Evolutionary conservation across 129 eudicot species (phyloP).

Genomic region (Helianthus tuberosus): DNA sequence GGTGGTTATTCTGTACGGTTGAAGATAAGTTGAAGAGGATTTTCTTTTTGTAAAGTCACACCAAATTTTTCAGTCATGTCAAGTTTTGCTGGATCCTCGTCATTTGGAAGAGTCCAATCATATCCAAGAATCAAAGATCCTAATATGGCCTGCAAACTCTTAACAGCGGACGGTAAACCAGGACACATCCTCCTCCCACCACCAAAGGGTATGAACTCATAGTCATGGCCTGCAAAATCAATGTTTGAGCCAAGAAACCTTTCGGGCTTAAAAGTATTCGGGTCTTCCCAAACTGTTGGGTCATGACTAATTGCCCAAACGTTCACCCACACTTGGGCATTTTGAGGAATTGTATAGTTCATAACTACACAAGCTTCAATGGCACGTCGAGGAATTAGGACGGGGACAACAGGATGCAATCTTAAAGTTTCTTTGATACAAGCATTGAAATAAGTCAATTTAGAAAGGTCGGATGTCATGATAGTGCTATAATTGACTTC

Average conservation of each 20-base stretch:
- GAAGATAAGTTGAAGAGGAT: not conserved
- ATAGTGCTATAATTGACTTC: not conserved
- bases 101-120: not conserved
- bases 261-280: no score
- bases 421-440: conserved; percentile 26
- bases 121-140: not conserved
- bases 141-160: no score
- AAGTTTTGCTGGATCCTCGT: not conserved
- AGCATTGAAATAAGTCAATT: conserved; percentile 13
- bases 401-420: conserved; percentile 22
- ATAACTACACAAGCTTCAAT: conserved; percentile 19
- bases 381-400: conserved; percentile 32
- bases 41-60: not conserved
- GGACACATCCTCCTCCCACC: no score
- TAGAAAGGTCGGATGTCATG: not conserved
- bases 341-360: conserved; percentile 28
- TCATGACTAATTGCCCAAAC: no score
- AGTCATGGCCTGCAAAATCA: no score
- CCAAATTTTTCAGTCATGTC: conserved; percentile 11
- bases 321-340: no score
- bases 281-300: no score
- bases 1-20: not conserved
- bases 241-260: no score
- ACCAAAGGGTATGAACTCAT: no score
- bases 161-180: no score